Evolutionary conservation across 2,329 filamentous ascomycete genomes (phyloP).

Genomic region (Blumeria graminis): DNA sequence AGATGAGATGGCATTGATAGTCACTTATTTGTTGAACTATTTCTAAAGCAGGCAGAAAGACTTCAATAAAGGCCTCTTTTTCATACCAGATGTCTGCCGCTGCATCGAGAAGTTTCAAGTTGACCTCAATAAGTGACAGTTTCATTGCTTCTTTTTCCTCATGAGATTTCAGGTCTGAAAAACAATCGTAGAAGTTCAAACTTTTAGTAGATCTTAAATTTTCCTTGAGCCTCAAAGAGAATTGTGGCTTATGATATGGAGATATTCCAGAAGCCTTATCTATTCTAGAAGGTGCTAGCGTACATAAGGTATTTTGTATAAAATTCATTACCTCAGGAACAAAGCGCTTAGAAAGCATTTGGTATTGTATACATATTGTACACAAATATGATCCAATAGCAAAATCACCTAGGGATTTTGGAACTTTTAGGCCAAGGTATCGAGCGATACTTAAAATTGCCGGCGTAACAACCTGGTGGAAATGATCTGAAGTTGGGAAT

Average conservation of each 20-base stretch:
- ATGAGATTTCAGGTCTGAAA: conserved; percentile 7
- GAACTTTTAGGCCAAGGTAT: conserved; percentile 57
- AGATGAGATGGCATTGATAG: conserved; percentile 24
- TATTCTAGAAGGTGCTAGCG: conserved; percentile 33
- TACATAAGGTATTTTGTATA: conserved; percentile 45
- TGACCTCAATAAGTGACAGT: conserved; percentile 34
- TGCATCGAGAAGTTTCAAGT: conserved; percentile 38
- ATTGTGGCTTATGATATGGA: conserved; percentile 32
- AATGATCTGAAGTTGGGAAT: conserved; percentile 91
- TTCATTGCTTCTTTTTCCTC: conserved; percentile 20
- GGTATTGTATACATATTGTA: conserved; percentile 60
- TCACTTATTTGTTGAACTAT: conserved; percentile 37
- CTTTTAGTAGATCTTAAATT: conserved; percentile 15
- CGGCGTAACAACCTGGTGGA: conserved; percentile 83
- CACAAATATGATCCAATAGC: conserved; percentile 56
- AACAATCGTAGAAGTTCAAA: conserved; percentile 34
- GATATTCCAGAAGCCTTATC: conserved; percentile 27
- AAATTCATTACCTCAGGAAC: conserved; percentile 76
- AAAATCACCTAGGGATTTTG: conserved; percentile 39
- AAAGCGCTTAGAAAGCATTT: conserved; percentile 62
- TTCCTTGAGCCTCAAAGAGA: conserved; percentile 25
- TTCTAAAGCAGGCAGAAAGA: conserved; percentile 39
- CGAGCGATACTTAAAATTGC: conserved; percentile 64
- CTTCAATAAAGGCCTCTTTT: conserved; percentile 54
- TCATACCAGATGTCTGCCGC: conserved; percentile 50